Base-by-base conservation (phyloP, 2,329 filamentous ascomycete species). In the Aspergillus neoniger region DNA sequence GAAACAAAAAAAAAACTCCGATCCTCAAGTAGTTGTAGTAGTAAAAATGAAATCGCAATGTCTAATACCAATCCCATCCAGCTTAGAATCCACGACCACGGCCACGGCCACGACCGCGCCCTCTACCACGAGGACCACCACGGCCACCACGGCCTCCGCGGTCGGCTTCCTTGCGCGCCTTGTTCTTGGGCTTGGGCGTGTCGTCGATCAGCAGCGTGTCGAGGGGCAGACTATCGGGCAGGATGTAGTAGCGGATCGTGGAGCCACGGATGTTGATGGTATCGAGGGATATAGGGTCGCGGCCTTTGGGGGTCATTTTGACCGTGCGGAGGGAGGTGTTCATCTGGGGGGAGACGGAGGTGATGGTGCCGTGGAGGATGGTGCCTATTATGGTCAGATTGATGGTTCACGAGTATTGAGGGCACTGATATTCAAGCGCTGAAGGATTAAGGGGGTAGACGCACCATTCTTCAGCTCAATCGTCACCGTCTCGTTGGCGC, bases 151-250 rank as follows among this genome's bases (percentile, higher is more conserved):
- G 76, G 49, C 81, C 74, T 48, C 82, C 79, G 51, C 88, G 82
- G 55, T 80, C 79, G 44, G 74, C 85, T 81, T 98, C 95, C 85
- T 99, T 99, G 75, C 94, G 87, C 25, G 95, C 94, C 88, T 99
- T 99, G 82, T 99, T 99, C 90, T 98, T 98, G 63, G 95, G 94
- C 84, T 99, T 99, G 55, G 94, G 92, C 72, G 92, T 88, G 80
- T 99, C 95, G 77, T 99, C 95, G 69, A 99, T 92, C 64, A 99
- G 85, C 56, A 99, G 85, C 43, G 94, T 97, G 79, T 99, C 95
- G 66, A 99, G 86, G 41, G 94, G 94, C 72, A 99, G 85, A 65
- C 91, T 95, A 81, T 99, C 95, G 59, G 95, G 95, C 10, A 99
- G 89, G 76, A 99, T 96, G 77, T 91, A 94, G 81, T 97, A 97